Base-by-base conservation (phyloP, 2,329 filamentous ascomycete genomes). In the Cadophora sp. region DNA sequence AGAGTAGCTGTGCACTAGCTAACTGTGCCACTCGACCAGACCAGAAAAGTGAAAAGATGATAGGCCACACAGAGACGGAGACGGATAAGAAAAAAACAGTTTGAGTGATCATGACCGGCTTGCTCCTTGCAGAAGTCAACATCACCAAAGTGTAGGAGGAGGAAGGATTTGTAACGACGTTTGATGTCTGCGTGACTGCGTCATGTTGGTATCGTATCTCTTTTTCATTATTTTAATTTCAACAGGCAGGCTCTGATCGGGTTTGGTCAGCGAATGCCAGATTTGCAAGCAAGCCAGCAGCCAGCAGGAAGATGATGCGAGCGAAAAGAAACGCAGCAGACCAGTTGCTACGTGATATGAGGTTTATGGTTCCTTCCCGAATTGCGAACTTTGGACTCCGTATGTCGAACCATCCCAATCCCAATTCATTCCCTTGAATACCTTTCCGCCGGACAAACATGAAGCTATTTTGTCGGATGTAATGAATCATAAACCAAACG, bases 131-230 rank as follows among this genome's bases (percentile, higher is more conserved):
- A 55, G n/a, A 19, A 55, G 27, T 9, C 5, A n/a, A 55, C 12
- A 26, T 55, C 51, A 31, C 26, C 26, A 19, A 31, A n/a, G 14
- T 11, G 12, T 27, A 6, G 16, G 1, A 31, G 16, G n/a, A 19
- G 26, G 51, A 31, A 55, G 31, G 19, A 9, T 26, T 51, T 29
- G 12, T 31, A 16, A 31, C 9, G 26, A 14, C 4, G 51, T 55
- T 55, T 22, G 43, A 11, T 6, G 11, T 31, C 26, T 55, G 51
- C 51, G 51, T 55, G 51, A 55, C 9, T 31, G 16, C 26, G 31
- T 55, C 51, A 55, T 27, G 51, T 55, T 55, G 51, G 51, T 55
- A 31, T 55, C 51, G 51, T 55, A 55, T 55, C 51, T 55, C 51
- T 55, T 55, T 53, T 55, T 55, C 51, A 55, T 55, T 55, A 55